phyloP scores from a whole-genome alignment of 225 moss, liverwort and hornwort species.

The Polytrichum formosum region DNA sequence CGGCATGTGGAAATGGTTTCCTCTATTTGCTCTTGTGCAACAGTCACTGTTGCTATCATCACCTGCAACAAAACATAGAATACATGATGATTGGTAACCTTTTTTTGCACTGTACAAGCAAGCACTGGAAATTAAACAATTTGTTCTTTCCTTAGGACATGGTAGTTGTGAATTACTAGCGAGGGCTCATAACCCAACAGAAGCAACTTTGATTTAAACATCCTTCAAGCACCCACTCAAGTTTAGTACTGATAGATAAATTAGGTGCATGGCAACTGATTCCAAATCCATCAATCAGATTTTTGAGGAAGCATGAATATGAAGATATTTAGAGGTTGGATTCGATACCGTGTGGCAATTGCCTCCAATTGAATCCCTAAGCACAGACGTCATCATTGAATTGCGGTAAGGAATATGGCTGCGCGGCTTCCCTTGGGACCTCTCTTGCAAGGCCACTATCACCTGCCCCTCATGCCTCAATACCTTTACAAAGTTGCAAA shows the following conservation, averaged over 20 bases:
- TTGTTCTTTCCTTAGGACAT: no score
- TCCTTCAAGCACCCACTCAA: no score
- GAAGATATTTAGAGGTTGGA: not conserved
- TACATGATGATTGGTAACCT: no score
- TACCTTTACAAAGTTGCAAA: no score
- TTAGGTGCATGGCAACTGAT: no score
- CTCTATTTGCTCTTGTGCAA: constrained; percentile 79
- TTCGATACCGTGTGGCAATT: constrained; percentile 69
- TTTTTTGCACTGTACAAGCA: no score
- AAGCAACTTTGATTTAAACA: no score
- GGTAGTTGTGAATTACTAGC: no score
- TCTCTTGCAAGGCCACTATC: constrained; percentile 82
- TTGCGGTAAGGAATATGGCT: constrained; percentile 89
- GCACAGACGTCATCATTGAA: constrained; percentile 91
- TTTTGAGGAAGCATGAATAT: not conserved
- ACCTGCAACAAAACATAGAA: constrained; percentile 37
- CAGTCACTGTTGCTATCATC: constrained; percentile 90
- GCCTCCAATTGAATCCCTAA: constrained; percentile 85
- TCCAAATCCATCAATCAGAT: no score
- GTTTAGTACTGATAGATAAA: no score
- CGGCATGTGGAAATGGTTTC: constrained; percentile 92
- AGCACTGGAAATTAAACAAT: no score
- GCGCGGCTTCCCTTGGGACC: constrained; percentile 61
- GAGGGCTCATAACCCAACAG: no score
- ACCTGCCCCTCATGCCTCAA: constrained; percentile 38